A percentile compares a stretch with the other conserved stretches of the same genome.
Conservation (phyloP, 2,329 filamentous ascomycete species). For the Fusarium mundagurra region DNA sequence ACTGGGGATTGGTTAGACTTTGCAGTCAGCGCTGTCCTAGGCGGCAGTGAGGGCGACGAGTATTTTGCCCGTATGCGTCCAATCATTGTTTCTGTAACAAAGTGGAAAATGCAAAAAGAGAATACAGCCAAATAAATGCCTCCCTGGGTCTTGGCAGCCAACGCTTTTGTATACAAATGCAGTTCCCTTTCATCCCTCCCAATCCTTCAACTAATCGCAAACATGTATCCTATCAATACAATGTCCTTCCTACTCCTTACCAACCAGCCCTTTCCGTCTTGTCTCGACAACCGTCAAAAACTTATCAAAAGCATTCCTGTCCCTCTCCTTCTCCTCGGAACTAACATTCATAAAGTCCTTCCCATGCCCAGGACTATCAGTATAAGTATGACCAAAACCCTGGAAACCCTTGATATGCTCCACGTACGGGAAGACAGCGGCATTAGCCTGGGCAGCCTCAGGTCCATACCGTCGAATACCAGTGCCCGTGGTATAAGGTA, state of each 20-base stretch:
- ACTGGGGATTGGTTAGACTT: neutral
- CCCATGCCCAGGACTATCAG: neutral
- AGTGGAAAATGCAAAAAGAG: neutral
- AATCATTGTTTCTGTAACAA: no score
- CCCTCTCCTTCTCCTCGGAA: neutral
- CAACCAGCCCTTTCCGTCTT: neutral
- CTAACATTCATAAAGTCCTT: neutral
- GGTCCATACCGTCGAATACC: conserved; percentile 1
- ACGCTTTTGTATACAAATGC: neutral
- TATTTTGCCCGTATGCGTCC: no score
- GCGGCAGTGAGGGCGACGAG: no score
- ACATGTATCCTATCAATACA: no score
- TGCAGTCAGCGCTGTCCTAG: neutral
- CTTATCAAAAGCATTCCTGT: neutral
- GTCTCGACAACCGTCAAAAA: neutral
- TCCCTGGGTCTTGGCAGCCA: no score
- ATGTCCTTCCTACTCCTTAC: neutral
- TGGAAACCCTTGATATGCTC: neutral
- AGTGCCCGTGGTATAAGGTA: neutral
- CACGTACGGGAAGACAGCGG: neutral
- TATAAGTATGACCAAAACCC: neutral
- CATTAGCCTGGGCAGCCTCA: neutral
- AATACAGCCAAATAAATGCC: neutral
- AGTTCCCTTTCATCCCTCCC: neutral
- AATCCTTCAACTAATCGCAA: neutral